Conservation (phyloP, 495 filamentous ascomycete species). For the Tirmania nivea region DNA sequence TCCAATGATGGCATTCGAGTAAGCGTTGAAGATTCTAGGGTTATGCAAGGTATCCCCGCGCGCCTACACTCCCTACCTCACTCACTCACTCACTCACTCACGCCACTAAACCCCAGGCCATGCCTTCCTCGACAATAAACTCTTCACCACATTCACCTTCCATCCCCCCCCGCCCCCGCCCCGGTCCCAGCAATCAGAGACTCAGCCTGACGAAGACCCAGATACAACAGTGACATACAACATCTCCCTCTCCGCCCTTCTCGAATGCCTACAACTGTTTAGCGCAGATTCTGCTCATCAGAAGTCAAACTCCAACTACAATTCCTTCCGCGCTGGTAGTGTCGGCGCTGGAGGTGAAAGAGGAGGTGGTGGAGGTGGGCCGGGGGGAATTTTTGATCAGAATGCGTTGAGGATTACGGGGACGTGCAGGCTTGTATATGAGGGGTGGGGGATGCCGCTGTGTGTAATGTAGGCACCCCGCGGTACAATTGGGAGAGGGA, state of each 20-base stretch:
- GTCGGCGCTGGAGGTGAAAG: constrained; percentile 16
- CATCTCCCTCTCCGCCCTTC: constrained; percentile 62
- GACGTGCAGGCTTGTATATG: constrained; percentile 63
- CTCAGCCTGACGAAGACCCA: constrained; percentile 18
- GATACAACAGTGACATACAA: constrained; percentile 38
- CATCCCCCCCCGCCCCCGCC: constrained; percentile 22
- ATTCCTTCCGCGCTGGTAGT: constrained; percentile 29
- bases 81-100: not conserved
- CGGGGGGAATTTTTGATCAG: constrained; percentile 49
- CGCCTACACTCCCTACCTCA: constrained; percentile 10
- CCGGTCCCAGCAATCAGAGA: constrained; percentile 15
- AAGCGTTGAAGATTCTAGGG: constrained; percentile 58
- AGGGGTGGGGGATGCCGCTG: constrained; percentile 46
- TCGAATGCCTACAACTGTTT: constrained; percentile 91
- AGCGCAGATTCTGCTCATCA: constrained; percentile 43
- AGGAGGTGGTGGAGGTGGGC: constrained; percentile 15
- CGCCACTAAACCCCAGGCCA: constrained; percentile 32
- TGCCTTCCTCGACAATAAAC: constrained; percentile 58
- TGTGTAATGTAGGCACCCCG: constrained; percentile 6
- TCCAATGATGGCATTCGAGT: constrained; percentile 66
- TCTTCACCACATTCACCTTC: constrained; percentile 70
- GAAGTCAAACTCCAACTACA: not conserved
- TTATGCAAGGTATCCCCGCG: constrained; percentile 47
- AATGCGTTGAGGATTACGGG: constrained; percentile 55
- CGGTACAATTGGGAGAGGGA: too few relatives aligned